Conservation (phyloP, 116 monocot species). For the Dioscorea cayenensis region DNA sequence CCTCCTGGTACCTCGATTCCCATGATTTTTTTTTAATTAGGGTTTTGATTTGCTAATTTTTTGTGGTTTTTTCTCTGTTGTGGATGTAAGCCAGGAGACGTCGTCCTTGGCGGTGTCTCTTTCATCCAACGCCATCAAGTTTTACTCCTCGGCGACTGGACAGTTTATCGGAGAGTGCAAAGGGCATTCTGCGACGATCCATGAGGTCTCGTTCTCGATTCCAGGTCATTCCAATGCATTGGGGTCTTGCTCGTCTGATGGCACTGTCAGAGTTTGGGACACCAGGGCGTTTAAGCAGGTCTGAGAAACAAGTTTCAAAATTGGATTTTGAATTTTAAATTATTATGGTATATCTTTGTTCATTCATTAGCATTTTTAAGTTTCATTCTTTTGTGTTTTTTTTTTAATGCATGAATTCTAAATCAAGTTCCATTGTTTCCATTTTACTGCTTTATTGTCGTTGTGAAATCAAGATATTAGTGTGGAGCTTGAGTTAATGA, state of each 20-base stretch:
- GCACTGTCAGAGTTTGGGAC: slow-evolving; percentile 82
- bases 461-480: too few relatives aligned
- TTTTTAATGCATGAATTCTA: too few relatives aligned
- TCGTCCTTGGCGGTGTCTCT: slow-evolving; percentile 73
- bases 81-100: slow-evolving; percentile 50
- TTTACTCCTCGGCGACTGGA: slow-evolving; percentile 72
- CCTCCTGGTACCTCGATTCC: slow-evolving; percentile 44
- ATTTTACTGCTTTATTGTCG: too few relatives aligned
- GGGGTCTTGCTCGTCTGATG: slow-evolving; percentile 89
- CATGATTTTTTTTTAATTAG: not conserved
- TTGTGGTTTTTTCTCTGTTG: not conserved
- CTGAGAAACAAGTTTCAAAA: not conserved
- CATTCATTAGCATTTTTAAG: too few relatives aligned
- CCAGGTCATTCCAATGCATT: slow-evolving; percentile 50
- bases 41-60: not conserved
- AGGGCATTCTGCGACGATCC: slow-evolving; percentile 64
- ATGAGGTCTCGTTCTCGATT: slow-evolving; percentile 64
- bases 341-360: too few relatives aligned
- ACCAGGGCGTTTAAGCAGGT: slow-evolving; percentile 84
- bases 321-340: too few relatives aligned
- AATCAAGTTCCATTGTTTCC: too few relatives aligned
- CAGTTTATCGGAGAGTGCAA: slow-evolving; percentile 86
- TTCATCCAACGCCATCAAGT: slow-evolving; percentile 71
- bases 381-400: too few relatives aligned
- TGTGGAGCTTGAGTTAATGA: too few relatives aligned